phyloP scores from a whole-genome alignment of 2,329 filamentous ascomycete species.

The Epichloe scottii region DNA sequence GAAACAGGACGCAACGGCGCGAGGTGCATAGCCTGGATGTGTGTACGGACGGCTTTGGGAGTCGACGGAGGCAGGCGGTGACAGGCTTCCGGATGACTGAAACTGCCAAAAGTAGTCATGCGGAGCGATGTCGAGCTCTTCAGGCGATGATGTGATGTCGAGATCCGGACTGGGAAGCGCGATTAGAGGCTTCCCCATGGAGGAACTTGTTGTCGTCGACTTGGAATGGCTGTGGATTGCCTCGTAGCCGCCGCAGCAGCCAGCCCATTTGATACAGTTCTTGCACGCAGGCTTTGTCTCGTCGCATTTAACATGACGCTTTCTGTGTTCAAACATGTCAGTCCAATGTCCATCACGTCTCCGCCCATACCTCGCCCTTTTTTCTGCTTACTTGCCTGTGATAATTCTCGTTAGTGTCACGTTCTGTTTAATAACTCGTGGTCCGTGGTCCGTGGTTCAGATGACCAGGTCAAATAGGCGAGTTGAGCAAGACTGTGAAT shows the following conservation, averaged over 20 bases:
- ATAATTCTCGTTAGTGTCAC: not conserved
- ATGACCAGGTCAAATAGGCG: not conserved
- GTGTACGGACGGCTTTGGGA: not conserved
- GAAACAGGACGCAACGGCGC: not conserved
- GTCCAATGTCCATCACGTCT: not conserved
- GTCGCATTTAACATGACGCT: slow-evolving; percentile 24
- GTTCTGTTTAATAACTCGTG: not conserved
- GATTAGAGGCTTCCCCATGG: not conserved
- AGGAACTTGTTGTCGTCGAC: not conserved
- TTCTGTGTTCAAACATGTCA: slow-evolving; percentile 11
- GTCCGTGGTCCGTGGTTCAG: not conserved
- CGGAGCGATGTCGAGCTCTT: slow-evolving; percentile 2
- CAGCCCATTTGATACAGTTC: slow-evolving; percentile 23
- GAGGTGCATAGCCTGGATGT: not conserved
- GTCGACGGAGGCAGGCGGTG: slow-evolving; percentile 3
- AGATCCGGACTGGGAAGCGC: slow-evolving; percentile 3
- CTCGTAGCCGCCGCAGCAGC: slow-evolving; percentile 21
- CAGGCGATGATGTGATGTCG: slow-evolving; percentile 4
- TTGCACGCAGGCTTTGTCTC: slow-evolving; percentile 22
- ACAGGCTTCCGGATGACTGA: slow-evolving; percentile 1
- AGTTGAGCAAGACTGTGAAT: not conserved
- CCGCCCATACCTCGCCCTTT: not conserved
- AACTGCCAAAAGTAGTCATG: slow-evolving; percentile 3
- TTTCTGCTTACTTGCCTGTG: slow-evolving; percentile 5
- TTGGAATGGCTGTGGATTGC: not conserved